phyloP scores from a whole-genome alignment of 2,329 filamentous ascomycete genomes.

The Fusarium veterinarium region DNA sequence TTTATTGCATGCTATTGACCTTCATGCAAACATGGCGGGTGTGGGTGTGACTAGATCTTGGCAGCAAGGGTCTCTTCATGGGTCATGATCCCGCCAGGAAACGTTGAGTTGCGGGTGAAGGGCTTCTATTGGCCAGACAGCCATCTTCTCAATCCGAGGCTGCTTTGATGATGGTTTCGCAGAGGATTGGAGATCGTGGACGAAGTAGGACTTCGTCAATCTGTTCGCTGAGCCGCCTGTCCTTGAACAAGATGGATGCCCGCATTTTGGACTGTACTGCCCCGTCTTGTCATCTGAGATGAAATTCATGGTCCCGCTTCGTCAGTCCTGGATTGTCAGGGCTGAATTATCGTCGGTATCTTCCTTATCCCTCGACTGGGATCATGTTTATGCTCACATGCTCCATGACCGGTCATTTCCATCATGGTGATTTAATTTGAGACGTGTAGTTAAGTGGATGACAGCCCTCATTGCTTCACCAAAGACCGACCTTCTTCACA shows the following conservation, averaged over 20 bases:
- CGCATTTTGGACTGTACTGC: background rate
- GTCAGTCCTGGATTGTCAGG: slow-evolving; percentile 36
- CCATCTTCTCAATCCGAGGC: slow-evolving; percentile 18
- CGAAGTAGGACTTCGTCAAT: slow-evolving; percentile 10
- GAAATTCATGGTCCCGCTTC: slow-evolving; percentile 2
- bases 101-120: background rate
- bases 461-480: background rate
- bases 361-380: slow-evolving; percentile 8
- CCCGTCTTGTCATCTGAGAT: background rate
- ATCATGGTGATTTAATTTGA: background rate
- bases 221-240: slow-evolving; percentile 9
- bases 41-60: slow-evolving; percentile 34
- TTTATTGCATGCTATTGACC: slow-evolving; percentile 10
- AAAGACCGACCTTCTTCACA: background rate
- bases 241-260: slow-evolving; percentile 2
- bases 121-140: slow-evolving; percentile 31
- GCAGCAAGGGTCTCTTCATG: slow-evolving; percentile 24
- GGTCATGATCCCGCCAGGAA: slow-evolving; percentile 11
- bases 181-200: slow-evolving; percentile 12
- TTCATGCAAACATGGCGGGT: slow-evolving; percentile 12
- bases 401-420: slow-evolving; percentile 5
- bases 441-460: background rate
- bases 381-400: slow-evolving; percentile 7
- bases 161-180: slow-evolving; percentile 29
- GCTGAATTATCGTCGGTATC: slow-evolving; percentile 16